Base-by-base conservation (phyloP, 108 stramenopile species). In the Skeletonema marinoi region DNA sequence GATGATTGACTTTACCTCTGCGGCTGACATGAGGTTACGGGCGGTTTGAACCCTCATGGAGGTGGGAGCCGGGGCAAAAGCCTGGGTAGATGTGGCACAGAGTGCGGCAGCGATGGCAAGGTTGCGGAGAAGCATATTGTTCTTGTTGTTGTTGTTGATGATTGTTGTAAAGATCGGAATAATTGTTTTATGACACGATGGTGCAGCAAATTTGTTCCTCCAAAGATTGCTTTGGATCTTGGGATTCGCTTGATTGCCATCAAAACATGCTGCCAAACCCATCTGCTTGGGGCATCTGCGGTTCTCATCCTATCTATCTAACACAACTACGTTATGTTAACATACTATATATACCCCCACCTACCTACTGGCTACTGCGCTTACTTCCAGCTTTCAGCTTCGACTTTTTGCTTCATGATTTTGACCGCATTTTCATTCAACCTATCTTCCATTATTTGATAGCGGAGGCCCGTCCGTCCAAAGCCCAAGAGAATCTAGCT, bases 1-100 rank as follows among this genome's bases (percentile, higher is more conserved):
- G 51, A 94, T 66, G 72, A 94, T 88, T 9, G 85, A 35, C 2
- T 81, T 60, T 38, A 87, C 74, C 60, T 94, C 93, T 30, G 77
- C 81, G 44, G 88, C 87, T 16, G 86, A 71, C 81, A 94, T 74
- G 60, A 93, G 68, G 36, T 77, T 72, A 65, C 84, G 86, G 60
- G 87, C 88, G 17, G 88, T 86, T 54, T 50, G 71, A 9, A 89
- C 81, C 38, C 42, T 63, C 32, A 81, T 41, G 35, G 66, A n/a
- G 29, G 68, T 39, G 17, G 32, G 35, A 11, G 63, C 1, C 38
- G 63, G 63, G 9, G 82, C 74, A 58, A 82, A 82, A 0, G 65
- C 75, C 9, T 73, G 58, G 35, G 58, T 67, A 39, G 82, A 77
- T 30, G 69, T 35, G 51, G 68, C 75, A 33, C 70, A 75, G 11